Evolutionary conservation across 129 eudicot genomes (phyloP), one percentile per base, ranked within the genome.

Genomic region (Flaveria ramosissima): DNA sequence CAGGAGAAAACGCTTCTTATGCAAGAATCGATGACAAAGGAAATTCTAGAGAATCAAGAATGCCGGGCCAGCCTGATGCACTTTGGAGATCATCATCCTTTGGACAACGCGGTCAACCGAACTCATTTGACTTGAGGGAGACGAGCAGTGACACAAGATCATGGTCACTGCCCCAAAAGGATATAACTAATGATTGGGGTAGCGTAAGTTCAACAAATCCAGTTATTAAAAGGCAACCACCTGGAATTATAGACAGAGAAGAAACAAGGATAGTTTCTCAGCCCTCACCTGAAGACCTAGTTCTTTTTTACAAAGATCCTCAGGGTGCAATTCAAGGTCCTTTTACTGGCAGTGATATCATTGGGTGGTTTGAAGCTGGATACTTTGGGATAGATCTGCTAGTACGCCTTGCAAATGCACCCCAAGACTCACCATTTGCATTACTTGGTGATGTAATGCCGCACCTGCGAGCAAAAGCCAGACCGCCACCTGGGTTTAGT

Each of bases 371-470:
- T 84, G 99, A 95, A 83, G 88, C 94, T 70, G 99, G 96, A 76
- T 95, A 95, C 72, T 95, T 95, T 80, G 99, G 99, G 59, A 77
- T 95, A 64, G 97, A 95, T 71, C 80, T 95, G 75, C 87, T 60
- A 52, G 99, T 95, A 42, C 97, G 97, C 12, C 66, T 88, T 24
- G 94, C 90, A 50, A 87, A 80, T 83, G 92, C 96, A 45, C 97
- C 99, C 67, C 80, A 68, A 9, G 92, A 91, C 26, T 78, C 85
- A 2, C 93, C 96, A 21, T 95, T 89, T 79, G 70, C 73, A 26
- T 68, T 72, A 61, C 97, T 95, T 69, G 99, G 99, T 71, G 99
- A 95, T 82, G 99, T 91, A 56, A 95, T 95, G 99, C 99, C 99
- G 42, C 99, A 95, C 53, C 84, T 95, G 67, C 92, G 92, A 45